A percentile compares a stretch with the other conserved stretches of the same genome.
Conservation (phyloP, 345 rosid species). For the Syzygium grande region DNA sequence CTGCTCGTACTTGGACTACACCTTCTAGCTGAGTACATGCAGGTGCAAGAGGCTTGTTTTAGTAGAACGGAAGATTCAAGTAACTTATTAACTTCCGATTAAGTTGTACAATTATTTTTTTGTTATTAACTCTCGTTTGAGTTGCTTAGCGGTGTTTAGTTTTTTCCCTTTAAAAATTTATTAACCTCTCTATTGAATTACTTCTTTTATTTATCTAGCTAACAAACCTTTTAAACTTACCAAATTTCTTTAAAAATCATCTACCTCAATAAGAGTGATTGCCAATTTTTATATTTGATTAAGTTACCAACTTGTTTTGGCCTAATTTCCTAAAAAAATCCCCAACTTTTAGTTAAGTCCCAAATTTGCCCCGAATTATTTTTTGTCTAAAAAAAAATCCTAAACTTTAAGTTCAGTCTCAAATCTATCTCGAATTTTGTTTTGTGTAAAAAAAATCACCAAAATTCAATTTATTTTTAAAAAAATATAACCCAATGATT, state of each 20-base stretch:
- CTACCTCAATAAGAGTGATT: background rate
- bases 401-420: too few relatives aligned
- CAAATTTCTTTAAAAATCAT: background rate
- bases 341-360: too few relatives aligned
- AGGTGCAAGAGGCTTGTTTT: background rate
- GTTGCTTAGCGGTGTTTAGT: background rate
- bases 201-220: background rate
- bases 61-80: background rate
- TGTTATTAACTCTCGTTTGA: background rate
- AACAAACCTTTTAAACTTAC: background rate
- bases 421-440: too few relatives aligned
- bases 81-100: background rate
- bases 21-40: background rate
- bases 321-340: too few relatives aligned
- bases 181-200: background rate
- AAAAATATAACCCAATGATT: too few relatives aligned
- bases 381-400: too few relatives aligned
- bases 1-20: constrained; percentile 20
- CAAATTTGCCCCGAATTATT: too few relatives aligned
- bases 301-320: background rate
- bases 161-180: background rate
- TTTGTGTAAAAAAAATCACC: too few relatives aligned
- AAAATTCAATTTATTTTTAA: too few relatives aligned
- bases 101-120: background rate
- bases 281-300: background rate